Percentiles rank a stretch among this genome's conserved stretches.
These are phyloP conservation scores for Lactarius evosmus DNA, from an alignment of 768 basidiomycete genomes.

Conservation along the genomic window DNA sequence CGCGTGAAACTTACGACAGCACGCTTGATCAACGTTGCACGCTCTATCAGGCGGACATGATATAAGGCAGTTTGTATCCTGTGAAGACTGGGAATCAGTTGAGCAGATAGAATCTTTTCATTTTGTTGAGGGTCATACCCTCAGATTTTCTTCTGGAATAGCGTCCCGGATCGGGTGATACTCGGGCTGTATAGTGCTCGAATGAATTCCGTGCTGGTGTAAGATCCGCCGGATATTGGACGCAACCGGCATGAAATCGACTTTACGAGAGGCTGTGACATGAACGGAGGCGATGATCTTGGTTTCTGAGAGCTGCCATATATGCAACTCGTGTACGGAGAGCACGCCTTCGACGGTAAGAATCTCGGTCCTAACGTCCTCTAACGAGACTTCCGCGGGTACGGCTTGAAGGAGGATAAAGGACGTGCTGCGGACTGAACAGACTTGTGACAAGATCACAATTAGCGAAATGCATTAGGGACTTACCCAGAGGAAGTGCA, in stretches of 20 bases:
- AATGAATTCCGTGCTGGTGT: conserved; percentile 92
- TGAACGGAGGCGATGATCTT: conserved; percentile 97
- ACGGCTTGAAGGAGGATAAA: conserved; percentile 96
- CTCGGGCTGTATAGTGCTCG: conserved; percentile 92
- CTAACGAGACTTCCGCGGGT: conserved; percentile 82
- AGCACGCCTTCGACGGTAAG: conserved; percentile 78
- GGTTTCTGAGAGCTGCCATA: conserved; percentile 95
- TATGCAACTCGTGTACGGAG: conserved; percentile 90
- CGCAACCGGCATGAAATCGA: conserved; percentile 91
- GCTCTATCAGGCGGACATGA: conserved; percentile 65
- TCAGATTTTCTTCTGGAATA: conserved; percentile 46
- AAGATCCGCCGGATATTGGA: conserved; percentile 78
- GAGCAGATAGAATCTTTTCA: background rate
- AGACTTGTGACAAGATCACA: conserved; percentile 21
- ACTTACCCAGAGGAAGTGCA: conserved; percentile 81
- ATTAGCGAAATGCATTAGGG: background rate
- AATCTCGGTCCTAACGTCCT: conserved; percentile 83
- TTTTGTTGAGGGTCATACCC: conserved; percentile 36
- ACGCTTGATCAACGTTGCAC: conserved; percentile 73
- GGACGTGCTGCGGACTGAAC: conserved; percentile 77
- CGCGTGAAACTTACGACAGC: conserved; percentile 63
- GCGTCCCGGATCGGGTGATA: conserved; percentile 46
- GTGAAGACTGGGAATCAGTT: conserved; percentile 41
- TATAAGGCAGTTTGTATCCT: conserved; percentile 64
- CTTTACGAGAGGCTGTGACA: conserved; percentile 74